Percentiles rank a stretch among this genome's conserved stretches.
These are phyloP conservation scores for Chlamydomonas sphaeroides DNA, from an alignment of 139 green algal genomes.

Conservation along the genomic window DNA sequence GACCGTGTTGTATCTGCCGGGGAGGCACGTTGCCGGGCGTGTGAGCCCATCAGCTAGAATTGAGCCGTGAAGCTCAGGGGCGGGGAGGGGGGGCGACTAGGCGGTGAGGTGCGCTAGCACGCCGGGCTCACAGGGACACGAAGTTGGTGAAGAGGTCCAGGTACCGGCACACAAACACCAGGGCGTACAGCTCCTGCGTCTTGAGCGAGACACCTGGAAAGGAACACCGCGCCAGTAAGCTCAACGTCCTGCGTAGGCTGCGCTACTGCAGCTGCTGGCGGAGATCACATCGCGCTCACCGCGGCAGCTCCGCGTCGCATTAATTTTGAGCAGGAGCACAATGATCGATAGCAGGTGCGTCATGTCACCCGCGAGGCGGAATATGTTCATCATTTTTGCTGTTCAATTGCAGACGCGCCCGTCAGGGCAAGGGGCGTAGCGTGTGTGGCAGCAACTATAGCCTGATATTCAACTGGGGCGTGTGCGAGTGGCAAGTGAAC, in stretches of 20 bases:
- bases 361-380: conserved; percentile 96
- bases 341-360: conserved; percentile 94
- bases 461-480: no score
- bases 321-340: conserved; percentile 97
- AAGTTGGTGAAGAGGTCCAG: conserved; percentile 96
- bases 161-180: conserved; percentile 97
- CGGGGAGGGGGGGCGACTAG: no score
- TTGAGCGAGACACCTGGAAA: conserved; percentile 94
- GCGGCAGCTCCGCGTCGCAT: conserved; percentile 90
- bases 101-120: no score
- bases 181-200: conserved; percentile 97
- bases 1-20: conserved; percentile 97
- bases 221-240: no score
- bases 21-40: no score
- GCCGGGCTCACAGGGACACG: conserved; percentile 86
- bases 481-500: no score
- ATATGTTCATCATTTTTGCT: conserved; percentile 86
- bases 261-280: neutral
- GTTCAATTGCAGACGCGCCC: neutral
- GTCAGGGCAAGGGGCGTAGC: conserved; percentile 34
- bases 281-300: conserved; percentile 65
- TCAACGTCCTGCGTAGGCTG: no score
- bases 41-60: neutral
- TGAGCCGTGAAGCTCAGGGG: no score
- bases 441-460: no score